Conservation (phyloP, 495 filamentous ascomycete species). For the Podospora conica region DNA sequence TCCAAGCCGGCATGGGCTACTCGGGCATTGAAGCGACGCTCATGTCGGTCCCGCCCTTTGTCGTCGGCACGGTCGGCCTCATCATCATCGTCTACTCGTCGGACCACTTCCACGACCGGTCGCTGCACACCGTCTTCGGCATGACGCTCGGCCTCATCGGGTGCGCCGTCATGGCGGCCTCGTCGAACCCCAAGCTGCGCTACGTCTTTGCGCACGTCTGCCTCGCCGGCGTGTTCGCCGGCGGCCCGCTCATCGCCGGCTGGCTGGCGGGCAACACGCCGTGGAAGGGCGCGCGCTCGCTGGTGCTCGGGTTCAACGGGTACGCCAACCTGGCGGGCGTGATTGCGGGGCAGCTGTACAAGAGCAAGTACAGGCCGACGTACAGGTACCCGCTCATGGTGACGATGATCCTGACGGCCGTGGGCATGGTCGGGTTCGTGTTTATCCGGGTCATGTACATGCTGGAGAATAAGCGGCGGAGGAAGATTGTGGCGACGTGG, state of each 20-base stretch:
- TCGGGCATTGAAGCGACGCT: slow-evolving; percentile 46
- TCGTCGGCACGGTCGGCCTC: slow-evolving; percentile 26
- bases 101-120: slow-evolving; percentile 41
- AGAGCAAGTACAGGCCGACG: slow-evolving; percentile 28
- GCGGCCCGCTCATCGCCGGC: slow-evolving; percentile 12
- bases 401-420: slow-evolving; percentile 29
- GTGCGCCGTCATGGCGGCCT: slow-evolving; percentile 24
- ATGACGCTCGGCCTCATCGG: slow-evolving; percentile 44
- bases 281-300: slow-evolving; percentile 18
- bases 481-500: slow-evolving; percentile 10
- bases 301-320: slow-evolving; percentile 28
- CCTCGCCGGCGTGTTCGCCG: slow-evolving; percentile 13
- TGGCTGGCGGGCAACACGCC: slow-evolving; percentile 19
- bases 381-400: slow-evolving; percentile 30
- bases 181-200: slow-evolving; percentile 12
- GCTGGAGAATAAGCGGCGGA: slow-evolving; percentile 16
- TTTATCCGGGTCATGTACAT: slow-evolving; percentile 16
- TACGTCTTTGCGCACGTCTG: slow-evolving; percentile 16
- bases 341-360: slow-evolving; percentile 33
- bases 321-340: slow-evolving; percentile 34
- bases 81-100: slow-evolving; percentile 40
- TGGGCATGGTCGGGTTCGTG: slow-evolving; percentile 19
- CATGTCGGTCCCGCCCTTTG: slow-evolving; percentile 50
- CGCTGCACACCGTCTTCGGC: slow-evolving; percentile 43
- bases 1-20: slow-evolving; percentile 34